Conservation (phyloP, 345 rosid species). For the Boechera divaricarpa region DNA sequence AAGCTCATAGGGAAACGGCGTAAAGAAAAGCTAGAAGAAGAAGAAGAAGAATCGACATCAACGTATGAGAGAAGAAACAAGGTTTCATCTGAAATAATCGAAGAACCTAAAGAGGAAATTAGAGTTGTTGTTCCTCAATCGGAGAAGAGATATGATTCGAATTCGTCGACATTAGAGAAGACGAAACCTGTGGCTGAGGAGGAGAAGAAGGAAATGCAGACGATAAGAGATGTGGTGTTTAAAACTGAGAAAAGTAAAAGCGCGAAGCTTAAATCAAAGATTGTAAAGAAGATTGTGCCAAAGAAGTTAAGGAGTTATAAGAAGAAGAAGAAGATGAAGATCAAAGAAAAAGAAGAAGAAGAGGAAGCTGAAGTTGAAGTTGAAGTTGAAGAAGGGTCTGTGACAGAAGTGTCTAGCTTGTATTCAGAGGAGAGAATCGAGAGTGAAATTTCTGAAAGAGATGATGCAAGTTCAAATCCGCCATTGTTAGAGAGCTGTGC, state of each 20-base stretch:
- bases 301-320: conserved; percentile 60
- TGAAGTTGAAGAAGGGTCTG: conserved; percentile 21
- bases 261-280: conserved; percentile 51
- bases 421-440: conserved; percentile 28
- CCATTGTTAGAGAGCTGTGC: conserved; percentile 38
- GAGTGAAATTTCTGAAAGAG: conserved; percentile 39
- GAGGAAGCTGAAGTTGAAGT: conserved; percentile 17
- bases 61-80: conserved; percentile 11
- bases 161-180: conserved; percentile 7
- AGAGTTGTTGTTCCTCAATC: not conserved
- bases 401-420: conserved; percentile 42
- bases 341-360: conserved; percentile 19
- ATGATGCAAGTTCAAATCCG: conserved; percentile 34
- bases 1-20: conserved; percentile 19
- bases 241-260: conserved; percentile 43
- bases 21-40: not conserved
- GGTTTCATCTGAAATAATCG: conserved; percentile 13
- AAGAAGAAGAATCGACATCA: not conserved
- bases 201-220: conserved; percentile 24
- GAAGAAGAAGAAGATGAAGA: conserved; percentile 49
- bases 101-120: conserved; percentile 21
- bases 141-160: not conserved
- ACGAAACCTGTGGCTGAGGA: conserved; percentile 28
- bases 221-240: conserved; percentile 35
- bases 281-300: conserved; percentile 64